These are phyloP conservation scores for Bjerkandera adusta DNA, from an alignment of 1,284 basidiomycete species.

Conservation along the genomic window DNA sequence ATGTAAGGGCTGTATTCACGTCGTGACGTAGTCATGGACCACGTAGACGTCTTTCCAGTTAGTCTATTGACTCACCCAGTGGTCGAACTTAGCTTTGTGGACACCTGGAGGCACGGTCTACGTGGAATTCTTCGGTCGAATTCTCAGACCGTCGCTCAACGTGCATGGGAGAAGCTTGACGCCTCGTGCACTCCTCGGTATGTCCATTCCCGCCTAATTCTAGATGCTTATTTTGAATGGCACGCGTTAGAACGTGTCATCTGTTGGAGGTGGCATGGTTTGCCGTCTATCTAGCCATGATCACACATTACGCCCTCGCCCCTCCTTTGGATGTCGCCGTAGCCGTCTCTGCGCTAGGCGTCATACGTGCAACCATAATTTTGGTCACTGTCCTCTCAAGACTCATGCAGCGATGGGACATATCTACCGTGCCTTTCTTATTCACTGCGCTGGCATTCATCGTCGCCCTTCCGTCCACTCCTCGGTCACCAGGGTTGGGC, in stretches of 20 bases:
- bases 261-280: conserved; percentile 40
- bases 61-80: conserved; percentile 41
- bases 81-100: conserved; percentile 36
- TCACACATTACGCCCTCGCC: conserved; percentile 43
- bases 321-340: conserved; percentile 35
- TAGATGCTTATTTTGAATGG: background rate
- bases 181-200: conserved; percentile 1
- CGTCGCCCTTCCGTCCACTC: conserved; percentile 30
- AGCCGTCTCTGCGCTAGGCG: conserved; percentile 22
- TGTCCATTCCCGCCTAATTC: conserved; percentile 2
- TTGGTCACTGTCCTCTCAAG: conserved; percentile 36
- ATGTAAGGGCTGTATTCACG: conserved; percentile 1
- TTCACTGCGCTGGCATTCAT: conserved; percentile 32
- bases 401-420: conserved; percentile 24
- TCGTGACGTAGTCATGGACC: conserved; percentile 41
- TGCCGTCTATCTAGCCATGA: conserved; percentile 37
- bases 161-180: background rate
- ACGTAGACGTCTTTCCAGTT: conserved; percentile 35
- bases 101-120: conserved; percentile 45
- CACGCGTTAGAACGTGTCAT: conserved; percentile 42
- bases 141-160: background rate
- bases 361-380: conserved; percentile 36
- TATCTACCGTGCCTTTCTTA: conserved; percentile 28
- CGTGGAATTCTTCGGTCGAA: no score
- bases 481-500: conserved; percentile 36